These are phyloP conservation scores for Agrocybe praecox DNA, from an alignment of 768 basidiomycete genomes.

Conservation along the genomic window DNA sequence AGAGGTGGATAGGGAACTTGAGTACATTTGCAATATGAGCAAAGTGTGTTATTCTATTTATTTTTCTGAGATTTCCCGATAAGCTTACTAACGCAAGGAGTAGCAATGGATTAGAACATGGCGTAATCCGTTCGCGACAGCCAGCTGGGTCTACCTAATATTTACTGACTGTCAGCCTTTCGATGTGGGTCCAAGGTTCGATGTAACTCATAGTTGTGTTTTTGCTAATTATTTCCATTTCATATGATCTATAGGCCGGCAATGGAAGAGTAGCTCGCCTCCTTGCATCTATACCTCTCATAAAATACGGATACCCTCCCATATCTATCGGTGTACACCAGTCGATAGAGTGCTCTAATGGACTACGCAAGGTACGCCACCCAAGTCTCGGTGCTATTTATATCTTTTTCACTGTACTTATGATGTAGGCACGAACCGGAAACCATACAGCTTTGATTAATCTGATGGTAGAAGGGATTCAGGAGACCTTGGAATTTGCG, in stretches of 20 bases:
- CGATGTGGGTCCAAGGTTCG: slow-evolving; percentile 16
- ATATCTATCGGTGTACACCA: slow-evolving; percentile 24
- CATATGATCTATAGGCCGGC: slow-evolving; percentile 31
- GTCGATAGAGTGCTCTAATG: slow-evolving; percentile 24
- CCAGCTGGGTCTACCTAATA: slow-evolving; percentile 31
- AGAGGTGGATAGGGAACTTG: slow-evolving; percentile 29
- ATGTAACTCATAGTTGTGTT: background rate
- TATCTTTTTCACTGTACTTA: background rate
- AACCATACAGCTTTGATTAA: slow-evolving; percentile 22
- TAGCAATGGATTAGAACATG: slow-evolving; percentile 27
- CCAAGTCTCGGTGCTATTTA: background rate
- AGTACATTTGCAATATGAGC: slow-evolving; percentile 30
- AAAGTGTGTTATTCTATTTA: slow-evolving; percentile 18
- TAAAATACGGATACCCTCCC: slow-evolving; percentile 29
- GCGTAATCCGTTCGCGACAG: slow-evolving; percentile 30
- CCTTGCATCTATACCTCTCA: slow-evolving; percentile 31
- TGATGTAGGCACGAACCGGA: slow-evolving; percentile 22
- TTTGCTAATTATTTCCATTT: background rate
- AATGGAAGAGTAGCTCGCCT: slow-evolving; percentile 31
- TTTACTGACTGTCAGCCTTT: slow-evolving; percentile 32
- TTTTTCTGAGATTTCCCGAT: background rate
- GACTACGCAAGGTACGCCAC: slow-evolving; percentile 20
- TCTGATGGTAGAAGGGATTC: slow-evolving; percentile 24
- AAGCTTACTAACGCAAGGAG: background rate
- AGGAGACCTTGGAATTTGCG: slow-evolving; percentile 9